These are phyloP conservation scores for Rhododendron williamsianum DNA, from an alignment of 148 eudicot genomes.

Conservation along the genomic window DNA sequence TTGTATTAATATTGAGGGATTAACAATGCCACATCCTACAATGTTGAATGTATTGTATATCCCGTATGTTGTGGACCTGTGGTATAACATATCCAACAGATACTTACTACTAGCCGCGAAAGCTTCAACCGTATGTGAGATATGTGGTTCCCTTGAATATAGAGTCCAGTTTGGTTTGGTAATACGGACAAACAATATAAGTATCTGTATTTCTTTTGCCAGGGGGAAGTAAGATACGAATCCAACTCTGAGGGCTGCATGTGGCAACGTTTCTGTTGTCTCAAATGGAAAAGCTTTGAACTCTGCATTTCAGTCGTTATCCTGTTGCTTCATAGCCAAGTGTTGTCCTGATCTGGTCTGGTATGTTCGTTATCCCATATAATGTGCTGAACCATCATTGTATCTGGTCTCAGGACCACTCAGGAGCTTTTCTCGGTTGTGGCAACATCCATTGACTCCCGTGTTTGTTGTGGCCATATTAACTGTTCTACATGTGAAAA, in stretches of 20 bases:
- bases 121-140: background rate
- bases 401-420: conserved; percentile 11
- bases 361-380: conserved; percentile 1
- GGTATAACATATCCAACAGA: background rate
- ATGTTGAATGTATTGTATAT: background rate
- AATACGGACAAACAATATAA: background rate
- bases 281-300: background rate
- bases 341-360: conserved; percentile 15
- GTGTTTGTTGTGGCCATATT: conserved; percentile 10
- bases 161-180: no score
- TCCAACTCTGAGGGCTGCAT: background rate
- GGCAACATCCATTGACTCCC: conserved; percentile 3
- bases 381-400: conserved; percentile 7
- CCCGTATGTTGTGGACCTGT: background rate
- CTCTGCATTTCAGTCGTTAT: background rate
- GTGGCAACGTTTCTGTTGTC: background rate
- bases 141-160: background rate
- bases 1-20: background rate
- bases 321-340: conserved; percentile 5
- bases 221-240: background rate
- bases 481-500: conserved; percentile 1
- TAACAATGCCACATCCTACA: no score
- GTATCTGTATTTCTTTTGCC: background rate
- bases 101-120: background rate
- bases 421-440: background rate